Conservation (phyloP, 1,139 yeast genomes). For the Saccharomyces hybrid region DNA sequence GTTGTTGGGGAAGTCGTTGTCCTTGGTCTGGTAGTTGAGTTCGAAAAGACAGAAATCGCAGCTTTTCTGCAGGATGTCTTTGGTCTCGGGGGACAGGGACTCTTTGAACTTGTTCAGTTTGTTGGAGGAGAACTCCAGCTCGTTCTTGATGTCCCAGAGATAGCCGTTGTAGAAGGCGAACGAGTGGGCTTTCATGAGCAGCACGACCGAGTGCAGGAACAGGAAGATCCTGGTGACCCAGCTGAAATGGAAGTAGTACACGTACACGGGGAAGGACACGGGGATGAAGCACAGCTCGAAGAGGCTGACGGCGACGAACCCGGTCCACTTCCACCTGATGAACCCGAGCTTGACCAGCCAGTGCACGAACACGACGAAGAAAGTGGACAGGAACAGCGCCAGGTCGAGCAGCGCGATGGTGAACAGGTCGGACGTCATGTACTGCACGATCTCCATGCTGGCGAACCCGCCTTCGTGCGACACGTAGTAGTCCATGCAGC, state of each 20-base stretch:
- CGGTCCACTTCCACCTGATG: slow-evolving; percentile 51
- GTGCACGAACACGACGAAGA: slow-evolving; percentile 51
- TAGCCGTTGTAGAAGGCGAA: slow-evolving; percentile 85
- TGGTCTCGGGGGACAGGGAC: slow-evolving; percentile 18
- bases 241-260: slow-evolving; percentile 42
- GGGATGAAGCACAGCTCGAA: slow-evolving; percentile 46
- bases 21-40: slow-evolving; percentile 39
- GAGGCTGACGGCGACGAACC: slow-evolving; percentile 50
- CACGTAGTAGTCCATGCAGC: slow-evolving; percentile 8
- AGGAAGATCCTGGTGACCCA: slow-evolving; percentile 86
- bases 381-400: slow-evolving; percentile 55
- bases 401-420: slow-evolving; percentile 61
- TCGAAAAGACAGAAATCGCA: slow-evolving; percentile 58
- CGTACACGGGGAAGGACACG: slow-evolving; percentile 43
- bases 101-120: slow-evolving; percentile 23
- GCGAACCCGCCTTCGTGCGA: slow-evolving; percentile 4
- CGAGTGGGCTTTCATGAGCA: slow-evolving; percentile 89
- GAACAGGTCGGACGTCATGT: slow-evolving; percentile 45
- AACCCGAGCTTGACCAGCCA: slow-evolving; percentile 33
- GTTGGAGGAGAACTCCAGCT: slow-evolving; percentile 42
- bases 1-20: slow-evolving; percentile 53
- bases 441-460: slow-evolving; percentile 32
- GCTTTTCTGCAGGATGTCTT: slow-evolving; percentile 37
- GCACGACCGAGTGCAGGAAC: slow-evolving; percentile 72
- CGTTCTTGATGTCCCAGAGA: slow-evolving; percentile 58